These are phyloP conservation scores for Magnaporthiopsis rhizophila DNA, from an alignment of 2,329 filamentous ascomycete species.

Conservation along the genomic window DNA sequence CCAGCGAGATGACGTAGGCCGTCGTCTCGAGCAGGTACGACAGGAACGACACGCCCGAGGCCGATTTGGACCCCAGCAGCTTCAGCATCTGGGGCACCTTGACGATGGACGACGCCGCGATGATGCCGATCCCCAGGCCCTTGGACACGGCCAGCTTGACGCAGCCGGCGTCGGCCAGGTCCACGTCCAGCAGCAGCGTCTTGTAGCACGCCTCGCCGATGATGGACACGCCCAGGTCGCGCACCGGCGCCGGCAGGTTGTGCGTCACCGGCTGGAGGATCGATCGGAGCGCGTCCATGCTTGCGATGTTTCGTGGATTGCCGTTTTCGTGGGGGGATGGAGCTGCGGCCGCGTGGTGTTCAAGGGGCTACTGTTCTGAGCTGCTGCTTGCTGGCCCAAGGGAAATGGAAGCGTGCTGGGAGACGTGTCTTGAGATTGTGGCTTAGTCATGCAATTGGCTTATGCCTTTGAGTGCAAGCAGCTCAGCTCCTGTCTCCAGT, in stretches of 20 bases:
- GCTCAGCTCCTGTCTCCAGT: background rate
- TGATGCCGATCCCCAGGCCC: constrained; percentile 86
- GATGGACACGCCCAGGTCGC: constrained; percentile 67
- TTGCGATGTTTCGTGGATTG: constrained; percentile 1
- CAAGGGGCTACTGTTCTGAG: background rate
- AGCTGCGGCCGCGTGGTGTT: background rate
- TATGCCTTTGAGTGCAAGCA: background rate
- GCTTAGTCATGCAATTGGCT: background rate
- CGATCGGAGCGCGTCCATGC: constrained; percentile 55
- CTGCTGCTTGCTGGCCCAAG: background rate
- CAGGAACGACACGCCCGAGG: constrained; percentile 78
- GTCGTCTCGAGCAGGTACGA: constrained; percentile 88
- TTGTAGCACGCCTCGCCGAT: constrained; percentile 81
- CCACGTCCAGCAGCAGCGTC: constrained; percentile 75
- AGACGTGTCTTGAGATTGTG: background rate
- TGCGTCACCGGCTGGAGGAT: constrained; percentile 62
- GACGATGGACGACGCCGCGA: constrained; percentile 81
- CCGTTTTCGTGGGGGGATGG: background rate
- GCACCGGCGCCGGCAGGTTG: constrained; percentile 65
- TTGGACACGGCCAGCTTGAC: constrained; percentile 88
- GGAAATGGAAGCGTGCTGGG: background rate
- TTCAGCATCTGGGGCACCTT: constrained; percentile 97
- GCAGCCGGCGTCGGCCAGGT: constrained; percentile 68
- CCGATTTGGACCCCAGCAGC: constrained; percentile 71
- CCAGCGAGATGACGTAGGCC: constrained; percentile 79